Evolutionary conservation across 106 monocot genomes (phyloP), one percentile per base, ranked within the genome.

Genomic region (Acorus calamus): DNA sequence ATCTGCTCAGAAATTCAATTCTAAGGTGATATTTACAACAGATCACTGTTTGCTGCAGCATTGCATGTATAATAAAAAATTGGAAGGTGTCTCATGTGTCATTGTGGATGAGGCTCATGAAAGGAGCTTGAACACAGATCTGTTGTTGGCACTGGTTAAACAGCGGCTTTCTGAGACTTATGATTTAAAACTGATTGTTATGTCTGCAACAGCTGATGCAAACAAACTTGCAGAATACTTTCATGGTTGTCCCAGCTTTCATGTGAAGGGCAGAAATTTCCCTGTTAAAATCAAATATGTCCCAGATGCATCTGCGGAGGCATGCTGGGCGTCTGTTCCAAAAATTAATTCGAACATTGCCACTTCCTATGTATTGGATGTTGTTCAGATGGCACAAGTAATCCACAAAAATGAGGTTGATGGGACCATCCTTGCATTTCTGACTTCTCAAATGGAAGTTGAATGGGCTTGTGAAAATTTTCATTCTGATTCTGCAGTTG

Each of bases 101-200:
- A 72, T 98, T 68, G 66, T 98, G 12, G 98, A 98, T 75, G 98
- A 98, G 79, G 98, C 88, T 54, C 98, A 98, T 88, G 98, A 98
- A 68, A 85, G 98, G 72, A 98, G 83, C 78, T 72, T 98, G 77
- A 92, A 79, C 73, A 92, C 98, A 49, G 98, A 98, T 65, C 82
- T 98, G 3, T 57, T 98, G 41, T 56, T 98, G 49, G 85, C 98
- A 50, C 67, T 98, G 48, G 69, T 88, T 53, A 98, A 92, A 73
- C 91, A 83, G 55, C 71, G 72, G 11, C 63, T 98, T 9, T 72
- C 88, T 14, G 57, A 83, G 46, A 83, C 83, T 55, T 58, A 60
- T 48, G 85, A 92, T 74, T 77, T 98, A 53, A 76, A 83, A 45
- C 78, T 98, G 65, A 76, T 98, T 42, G 83, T 98, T 53, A 98